A percentile compares a stretch with the other conserved stretches of the same genome.
Conservation (phyloP, 2,329 filamentous ascomycete genomes). For the Aspergillaceae sp. region DNA sequence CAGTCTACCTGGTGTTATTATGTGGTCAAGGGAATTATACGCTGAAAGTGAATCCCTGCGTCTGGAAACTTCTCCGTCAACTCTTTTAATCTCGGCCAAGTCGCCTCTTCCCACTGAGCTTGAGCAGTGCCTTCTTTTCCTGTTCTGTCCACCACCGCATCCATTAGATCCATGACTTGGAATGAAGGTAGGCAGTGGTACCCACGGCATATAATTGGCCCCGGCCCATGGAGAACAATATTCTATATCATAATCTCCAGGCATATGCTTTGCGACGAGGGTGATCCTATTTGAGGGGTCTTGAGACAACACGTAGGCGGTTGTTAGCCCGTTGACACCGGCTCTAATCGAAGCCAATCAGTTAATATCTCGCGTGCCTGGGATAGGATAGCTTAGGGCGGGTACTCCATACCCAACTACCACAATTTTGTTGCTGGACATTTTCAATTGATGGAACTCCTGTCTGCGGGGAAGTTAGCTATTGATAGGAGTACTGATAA, state of each 20-base stretch:
- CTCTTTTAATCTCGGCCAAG: conserved; percentile 52
- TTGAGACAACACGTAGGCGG: conserved; percentile 51
- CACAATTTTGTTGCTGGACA: too few species aligned
- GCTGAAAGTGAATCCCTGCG: conserved; percentile 68
- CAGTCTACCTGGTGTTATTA: conserved; percentile 37
- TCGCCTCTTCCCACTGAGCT: conserved; percentile 34
- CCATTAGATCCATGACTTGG: conserved; percentile 2
- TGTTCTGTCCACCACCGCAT: background rate
- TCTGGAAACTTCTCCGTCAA: conserved; percentile 57
- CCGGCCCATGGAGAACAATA: conserved; percentile 84
- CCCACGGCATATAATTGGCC: conserved; percentile 65
- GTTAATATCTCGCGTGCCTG: too few species aligned
- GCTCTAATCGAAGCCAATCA: conserved; percentile 36
- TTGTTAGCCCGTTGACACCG: conserved; percentile 56
- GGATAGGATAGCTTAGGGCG: too few species aligned
- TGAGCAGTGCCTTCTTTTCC: background rate
- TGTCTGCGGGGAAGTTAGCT: too few species aligned
- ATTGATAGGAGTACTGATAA: too few species aligned
- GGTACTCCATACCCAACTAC: too few species aligned
- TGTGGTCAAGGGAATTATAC: conserved; percentile 26
- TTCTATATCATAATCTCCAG: conserved; percentile 80
- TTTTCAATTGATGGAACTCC: too few species aligned
- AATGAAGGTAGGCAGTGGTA: conserved; percentile 8
- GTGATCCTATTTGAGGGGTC: conserved; percentile 50
- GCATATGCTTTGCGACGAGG: conserved; percentile 75